Conservation (phyloP, 371 early-diverging fungal genomes). For the Blakeslea trispora region DNA sequence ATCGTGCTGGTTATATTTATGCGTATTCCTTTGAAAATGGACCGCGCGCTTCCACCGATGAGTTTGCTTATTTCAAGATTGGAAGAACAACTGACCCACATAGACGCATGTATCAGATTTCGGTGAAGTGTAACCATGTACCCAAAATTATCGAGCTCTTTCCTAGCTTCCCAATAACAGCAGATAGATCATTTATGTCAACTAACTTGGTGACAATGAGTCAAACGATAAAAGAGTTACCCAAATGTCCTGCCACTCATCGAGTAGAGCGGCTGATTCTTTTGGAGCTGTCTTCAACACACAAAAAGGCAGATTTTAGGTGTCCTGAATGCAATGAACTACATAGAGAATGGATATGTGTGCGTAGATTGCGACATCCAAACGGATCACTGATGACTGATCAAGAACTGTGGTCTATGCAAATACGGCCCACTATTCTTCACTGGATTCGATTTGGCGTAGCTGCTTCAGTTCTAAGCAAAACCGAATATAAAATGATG, state of each 20-base stretch:
- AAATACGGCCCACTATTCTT: slow-evolving; percentile 33
- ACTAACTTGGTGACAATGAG: slow-evolving; percentile 28
- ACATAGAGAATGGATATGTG: slow-evolving; percentile 56
- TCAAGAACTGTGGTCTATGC: slow-evolving; percentile 26
- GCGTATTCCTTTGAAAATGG: slow-evolving; percentile 41
- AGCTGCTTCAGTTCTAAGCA: slow-evolving; percentile 14
- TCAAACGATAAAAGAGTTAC: slow-evolving; percentile 6
- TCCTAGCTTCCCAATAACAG: slow-evolving; percentile 29
- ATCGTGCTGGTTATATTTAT: slow-evolving; percentile 57
- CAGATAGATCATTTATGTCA: slow-evolving; percentile 13
- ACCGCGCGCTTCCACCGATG: slow-evolving; percentile 29
- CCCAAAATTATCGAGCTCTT: slow-evolving; percentile 52
- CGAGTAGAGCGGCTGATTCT: slow-evolving; percentile 59
- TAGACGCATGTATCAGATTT: slow-evolving; percentile 55
- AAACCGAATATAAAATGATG: neutral
- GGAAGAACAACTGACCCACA: slow-evolving; percentile 54
- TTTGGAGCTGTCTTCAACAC: slow-evolving; percentile 45
- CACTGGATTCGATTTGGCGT: slow-evolving; percentile 43
- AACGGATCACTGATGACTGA: slow-evolving; percentile 22
- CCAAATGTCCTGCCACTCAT: slow-evolving; percentile 49
- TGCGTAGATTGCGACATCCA: slow-evolving; percentile 9
- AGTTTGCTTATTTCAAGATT: slow-evolving; percentile 54
- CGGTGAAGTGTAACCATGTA: slow-evolving; percentile 41
- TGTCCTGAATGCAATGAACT: slow-evolving; percentile 42
- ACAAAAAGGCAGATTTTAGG: slow-evolving; percentile 23